Base-by-base conservation (phyloP, 371 early-diverging fungal genomes). In the Saksenaea oblongispora region DNA sequence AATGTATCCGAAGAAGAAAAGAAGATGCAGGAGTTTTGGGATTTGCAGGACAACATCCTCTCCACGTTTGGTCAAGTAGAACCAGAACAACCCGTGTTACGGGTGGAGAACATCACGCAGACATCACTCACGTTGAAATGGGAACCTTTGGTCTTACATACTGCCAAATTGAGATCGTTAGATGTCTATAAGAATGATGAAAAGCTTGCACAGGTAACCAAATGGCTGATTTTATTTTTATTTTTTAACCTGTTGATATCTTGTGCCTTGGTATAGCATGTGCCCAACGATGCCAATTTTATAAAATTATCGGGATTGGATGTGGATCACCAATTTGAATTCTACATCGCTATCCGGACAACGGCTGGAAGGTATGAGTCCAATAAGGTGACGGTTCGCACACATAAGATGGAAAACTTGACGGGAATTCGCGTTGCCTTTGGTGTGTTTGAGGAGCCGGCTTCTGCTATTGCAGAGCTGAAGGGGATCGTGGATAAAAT, bases 381-480 rank as follows among this genome's bases (percentile, higher is more conserved):
- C 28, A 94, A 97, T 66, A 77, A 80, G 31, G 82, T 95, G 15
- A 74, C 67, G n/a, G 87, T 88, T 51, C 86, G 84, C 61, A 98
- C 98, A 5, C 95, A 96, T 66, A 84, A 91, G 31, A 80, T 97
- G 78, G 95, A 95, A 55, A 95, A 98, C 73, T 82, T 98, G 54
- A 95, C 94, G n/a, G 96, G 97, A 28, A 93, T 96, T 62, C 86
- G 90, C 62, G 91, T 95, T 17, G 92, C 91, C 65, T 96, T 97
- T 81, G 97, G 96, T 18, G 83, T 76, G n/a, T 91, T 95, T 74
- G 85, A 89, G 55, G 84, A 87, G 65, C 81, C 84, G 10, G 83
- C 84, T 17, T 69, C 81, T 17, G 87, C 80, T 2, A 64, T 91
- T 34, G 89, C 89, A 36, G 86, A 87, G 54, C 80, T 96, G 57